Evolutionary conservation across 1,139 yeast genomes (phyloP).

Genomic region (Taphrina pruni): DNA sequence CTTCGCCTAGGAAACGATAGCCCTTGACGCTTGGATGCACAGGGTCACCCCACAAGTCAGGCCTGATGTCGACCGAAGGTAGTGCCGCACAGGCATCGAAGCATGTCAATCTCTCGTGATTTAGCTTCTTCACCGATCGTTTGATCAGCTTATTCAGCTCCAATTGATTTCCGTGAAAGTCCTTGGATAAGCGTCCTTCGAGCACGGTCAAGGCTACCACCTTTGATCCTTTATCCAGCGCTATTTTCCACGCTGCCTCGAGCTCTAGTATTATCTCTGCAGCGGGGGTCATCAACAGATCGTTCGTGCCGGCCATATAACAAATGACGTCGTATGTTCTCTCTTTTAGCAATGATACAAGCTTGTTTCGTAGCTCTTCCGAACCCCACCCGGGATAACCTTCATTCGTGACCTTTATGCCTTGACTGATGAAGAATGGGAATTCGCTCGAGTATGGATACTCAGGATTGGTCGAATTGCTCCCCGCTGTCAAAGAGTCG

Average conservation of each 20-base stretch:
- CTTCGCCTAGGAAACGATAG: slow-evolving; percentile 12
- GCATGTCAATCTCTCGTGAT: slow-evolving; percentile 1
- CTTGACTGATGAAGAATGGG: neutral
- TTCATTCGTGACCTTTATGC: slow-evolving; percentile 20
- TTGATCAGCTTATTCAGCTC: slow-evolving; percentile 23
- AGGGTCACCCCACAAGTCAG: slow-evolving; percentile 27
- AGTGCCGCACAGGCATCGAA: slow-evolving; percentile 24
- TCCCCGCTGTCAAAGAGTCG: slow-evolving; percentile 14
- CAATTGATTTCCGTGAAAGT: neutral
- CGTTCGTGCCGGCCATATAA: slow-evolving; percentile 31
- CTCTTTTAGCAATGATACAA: neutral
- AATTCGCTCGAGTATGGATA: slow-evolving; percentile 22
- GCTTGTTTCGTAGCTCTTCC: neutral
- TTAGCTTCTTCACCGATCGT: neutral
- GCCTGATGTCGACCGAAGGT: slow-evolving; percentile 4
- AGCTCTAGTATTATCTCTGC: slow-evolving; percentile 2
- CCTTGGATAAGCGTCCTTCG: slow-evolving; percentile 5
- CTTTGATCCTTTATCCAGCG: slow-evolving; percentile 3
- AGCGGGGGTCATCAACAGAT: slow-evolving; percentile 11
- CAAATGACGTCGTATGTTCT: slow-evolving; percentile 1
- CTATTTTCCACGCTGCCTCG: slow-evolving; percentile 10
- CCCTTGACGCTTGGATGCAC: slow-evolving; percentile 16
- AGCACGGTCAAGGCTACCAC: slow-evolving; percentile 22
- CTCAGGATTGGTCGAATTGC: neutral
- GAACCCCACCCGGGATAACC: slow-evolving; percentile 17